A percentile compares a stretch with the other conserved stretches of the same genome.
These are phyloP conservation scores for Alternaria sp. DNA, from an alignment of 2,329 filamentous ascomycete genomes.

Conservation along the genomic window DNA sequence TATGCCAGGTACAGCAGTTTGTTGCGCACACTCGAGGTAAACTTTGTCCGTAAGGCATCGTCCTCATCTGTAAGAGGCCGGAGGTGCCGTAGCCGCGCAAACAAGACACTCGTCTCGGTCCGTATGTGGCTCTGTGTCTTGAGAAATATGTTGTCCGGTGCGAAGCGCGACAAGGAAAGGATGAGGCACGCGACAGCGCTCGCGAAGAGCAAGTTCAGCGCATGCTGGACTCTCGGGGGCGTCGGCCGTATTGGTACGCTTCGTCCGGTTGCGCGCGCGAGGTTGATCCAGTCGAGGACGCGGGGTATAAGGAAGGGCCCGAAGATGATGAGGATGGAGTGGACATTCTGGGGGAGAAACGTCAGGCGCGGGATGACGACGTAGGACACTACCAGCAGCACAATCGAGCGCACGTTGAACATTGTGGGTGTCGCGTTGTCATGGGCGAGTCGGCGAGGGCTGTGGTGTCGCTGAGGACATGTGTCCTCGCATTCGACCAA, in stretches of 20 bases:
- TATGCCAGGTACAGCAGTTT: constrained; percentile 83
- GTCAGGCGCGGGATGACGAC: constrained; percentile 47
- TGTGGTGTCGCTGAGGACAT: constrained; percentile 11
- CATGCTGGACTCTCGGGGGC: constrained; percentile 60
- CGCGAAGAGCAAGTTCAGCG: constrained; percentile 66
- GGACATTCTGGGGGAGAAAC: constrained; percentile 42
- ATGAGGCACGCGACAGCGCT: constrained; percentile 61
- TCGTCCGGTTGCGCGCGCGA: constrained; percentile 50
- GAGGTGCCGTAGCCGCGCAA: constrained; percentile 71
- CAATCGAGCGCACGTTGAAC: constrained; percentile 42
- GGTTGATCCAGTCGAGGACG: constrained; percentile 69
- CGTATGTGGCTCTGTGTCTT: constrained; percentile 81
- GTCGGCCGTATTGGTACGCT: constrained; percentile 62
- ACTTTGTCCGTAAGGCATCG: constrained; percentile 68
- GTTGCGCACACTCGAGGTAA: constrained; percentile 66
- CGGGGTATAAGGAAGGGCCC: constrained; percentile 75
- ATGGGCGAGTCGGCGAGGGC: constrained; percentile 5
- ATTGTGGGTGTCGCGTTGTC: constrained; percentile 25
- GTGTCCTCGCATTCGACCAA: constrained; percentile 12
- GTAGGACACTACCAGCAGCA: constrained; percentile 42
- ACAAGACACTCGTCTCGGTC: constrained; percentile 83
- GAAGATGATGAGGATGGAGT: constrained; percentile 59
- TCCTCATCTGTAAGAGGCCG: constrained; percentile 68
- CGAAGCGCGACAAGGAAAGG: constrained; percentile 69
- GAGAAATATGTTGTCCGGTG: constrained; percentile 81